phyloP scores from a whole-genome alignment of 768 basidiomycete species.

The Mycena belliarum region DNA sequence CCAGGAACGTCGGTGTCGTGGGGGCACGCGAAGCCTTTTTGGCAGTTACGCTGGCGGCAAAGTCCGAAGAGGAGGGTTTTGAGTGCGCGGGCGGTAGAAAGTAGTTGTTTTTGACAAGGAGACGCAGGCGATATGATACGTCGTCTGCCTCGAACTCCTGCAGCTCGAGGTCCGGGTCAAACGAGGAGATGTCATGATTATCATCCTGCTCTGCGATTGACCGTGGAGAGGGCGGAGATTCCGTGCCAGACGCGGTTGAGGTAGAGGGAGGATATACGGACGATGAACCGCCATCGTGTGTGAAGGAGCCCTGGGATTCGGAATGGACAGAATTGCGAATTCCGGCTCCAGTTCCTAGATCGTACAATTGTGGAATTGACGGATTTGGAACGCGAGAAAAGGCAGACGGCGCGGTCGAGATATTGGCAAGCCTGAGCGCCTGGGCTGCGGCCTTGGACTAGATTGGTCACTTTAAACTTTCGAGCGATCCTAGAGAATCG shows the following conservation, averaged over 20 bases:
- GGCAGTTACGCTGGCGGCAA: constrained; percentile 44
- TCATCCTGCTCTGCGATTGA: constrained; percentile 49
- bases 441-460: constrained; percentile 38
- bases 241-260: constrained; percentile 61
- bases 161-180: constrained; percentile 48
- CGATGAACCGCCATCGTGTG: constrained; percentile 69
- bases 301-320: constrained; percentile 56
- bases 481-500: neutral
- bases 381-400: constrained; percentile 53
- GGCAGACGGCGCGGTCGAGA: constrained; percentile 42
- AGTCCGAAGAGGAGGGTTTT: constrained; percentile 72
- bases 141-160: constrained; percentile 70
- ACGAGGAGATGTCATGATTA: constrained; percentile 46
- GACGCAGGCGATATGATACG: constrained; percentile 79
- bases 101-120: constrained; percentile 86
- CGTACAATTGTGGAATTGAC: constrained; percentile 37
- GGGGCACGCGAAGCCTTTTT: constrained; percentile 46
- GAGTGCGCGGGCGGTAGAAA: constrained; percentile 87
- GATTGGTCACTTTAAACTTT: constrained; percentile 7
- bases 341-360: constrained; percentile 38
- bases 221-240: constrained; percentile 64
- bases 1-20: constrained; percentile 60
- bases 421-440: constrained; percentile 32
- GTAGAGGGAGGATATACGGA: constrained; percentile 79
- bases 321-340: constrained; percentile 52